Base-by-base conservation (phyloP, 2,329 filamentous ascomycete species). In the Pseudonectria buxi region DNA sequence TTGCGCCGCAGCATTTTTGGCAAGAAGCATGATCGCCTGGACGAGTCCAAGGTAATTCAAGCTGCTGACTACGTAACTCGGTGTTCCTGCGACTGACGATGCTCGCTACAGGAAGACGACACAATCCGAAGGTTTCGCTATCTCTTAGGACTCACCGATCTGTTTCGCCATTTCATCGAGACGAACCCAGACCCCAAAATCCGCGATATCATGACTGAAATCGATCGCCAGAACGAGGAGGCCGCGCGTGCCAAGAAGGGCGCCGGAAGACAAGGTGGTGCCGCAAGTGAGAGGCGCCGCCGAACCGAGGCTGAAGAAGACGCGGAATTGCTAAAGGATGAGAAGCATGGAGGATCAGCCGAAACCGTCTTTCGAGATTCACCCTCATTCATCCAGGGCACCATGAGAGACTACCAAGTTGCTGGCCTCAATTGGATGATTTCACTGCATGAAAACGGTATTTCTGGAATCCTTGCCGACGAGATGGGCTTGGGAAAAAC, bases 401-500 rank as follows among this genome's bases (percentile, higher is more conserved):
- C 76, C 38, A 95, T 98, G 87, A 81, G 92, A 56, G 92, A 98
- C 61, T 98, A 98, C 63, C 92, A 98, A 61, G 72, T 98, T 50
- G 85, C 86, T 24, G 92, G 92, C 47, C 71, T 98, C 48, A 98
- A 98, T 62, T 98, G 92, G 92, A 75, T 98, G 30, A 88, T 98
- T 50, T 96, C 89, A 10, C 74, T 98, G 6, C 92, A 98, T 54
- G 92, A 98, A 63, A 98, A 98, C 54, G 92, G 92, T 68, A 98
- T 98, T 48, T 96, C 90, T 14, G 92, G 92, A 49, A 98, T 98
- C 45, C 70, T 98, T 32, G 92, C 92, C 42, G 92, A 98, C 56
- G 92, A 98, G 66, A 98, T 98, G 92, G 92, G 92, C 63, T 72
- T 98, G 14, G 92, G 92, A 54, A 98, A 98, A 71, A 98, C 92